Conservation (phyloP, 2,329 filamentous ascomycete species). For the Trichoderma sp. region DNA sequence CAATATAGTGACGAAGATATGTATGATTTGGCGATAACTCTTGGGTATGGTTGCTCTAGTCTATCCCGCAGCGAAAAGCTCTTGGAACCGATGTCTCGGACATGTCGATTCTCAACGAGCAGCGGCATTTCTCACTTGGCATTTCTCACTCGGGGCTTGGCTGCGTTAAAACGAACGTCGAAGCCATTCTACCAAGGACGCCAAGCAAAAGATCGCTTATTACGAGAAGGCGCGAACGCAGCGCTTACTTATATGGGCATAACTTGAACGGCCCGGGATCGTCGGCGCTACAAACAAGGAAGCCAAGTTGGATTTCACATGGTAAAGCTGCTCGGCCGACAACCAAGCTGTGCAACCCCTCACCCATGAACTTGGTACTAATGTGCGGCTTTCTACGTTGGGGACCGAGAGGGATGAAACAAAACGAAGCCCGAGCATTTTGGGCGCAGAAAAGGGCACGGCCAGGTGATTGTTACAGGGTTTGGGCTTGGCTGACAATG, state of each 20-base stretch:
- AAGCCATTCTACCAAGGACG: neutral
- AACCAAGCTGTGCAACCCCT: neutral
- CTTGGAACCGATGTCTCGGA: neutral
- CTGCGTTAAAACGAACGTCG: neutral
- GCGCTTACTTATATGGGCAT: neutral
- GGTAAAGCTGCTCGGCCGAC: neutral
- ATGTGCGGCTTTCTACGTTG: neutral
- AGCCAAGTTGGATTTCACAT: slow-evolving; percentile 1
- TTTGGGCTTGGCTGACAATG: neutral
- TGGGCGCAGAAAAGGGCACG: neutral
- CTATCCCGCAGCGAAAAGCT: neutral
- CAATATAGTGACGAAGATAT: neutral
- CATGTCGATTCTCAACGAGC: neutral
- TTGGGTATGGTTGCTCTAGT: neutral
- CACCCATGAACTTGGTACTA: neutral
- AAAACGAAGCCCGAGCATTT: neutral
- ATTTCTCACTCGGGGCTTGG: neutral
- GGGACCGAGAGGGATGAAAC: neutral
- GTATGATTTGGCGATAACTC: neutral
- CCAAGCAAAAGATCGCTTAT: neutral
- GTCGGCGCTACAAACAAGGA: neutral
- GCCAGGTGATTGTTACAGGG: neutral
- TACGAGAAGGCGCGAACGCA: neutral
- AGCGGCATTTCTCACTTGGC: neutral
- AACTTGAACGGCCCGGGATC: neutral